phyloP scores from a whole-genome alignment of 2,329 filamentous ascomycete species.

The Fusarium musae region DNA sequence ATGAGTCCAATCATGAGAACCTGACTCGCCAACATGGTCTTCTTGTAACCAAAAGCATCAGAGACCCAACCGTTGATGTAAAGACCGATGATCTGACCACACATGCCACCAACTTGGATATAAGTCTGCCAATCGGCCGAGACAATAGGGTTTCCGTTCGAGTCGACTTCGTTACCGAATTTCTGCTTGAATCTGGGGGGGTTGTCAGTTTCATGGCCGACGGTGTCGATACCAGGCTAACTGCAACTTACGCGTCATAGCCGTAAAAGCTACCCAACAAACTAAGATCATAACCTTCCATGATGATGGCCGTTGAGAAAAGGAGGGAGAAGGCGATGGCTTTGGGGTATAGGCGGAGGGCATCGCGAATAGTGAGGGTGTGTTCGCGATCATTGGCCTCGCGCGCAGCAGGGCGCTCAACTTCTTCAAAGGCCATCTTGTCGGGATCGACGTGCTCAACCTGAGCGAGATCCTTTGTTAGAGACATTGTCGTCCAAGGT shows the following conservation, averaged over 20 bases:
- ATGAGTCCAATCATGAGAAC: constrained; percentile 55
- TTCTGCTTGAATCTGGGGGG: constrained; percentile 15
- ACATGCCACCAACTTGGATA: constrained; percentile 27
- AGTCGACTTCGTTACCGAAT: constrained; percentile 20
- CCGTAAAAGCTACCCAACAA: constrained; percentile 16
- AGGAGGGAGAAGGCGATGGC: constrained; percentile 52
- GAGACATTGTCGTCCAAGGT: constrained; percentile 3
- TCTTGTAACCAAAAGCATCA: constrained; percentile 18
- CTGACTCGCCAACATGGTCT: constrained; percentile 52
- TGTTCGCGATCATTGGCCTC: constrained; percentile 40
- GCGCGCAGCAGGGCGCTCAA: constrained; percentile 16
- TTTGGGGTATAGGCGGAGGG: constrained; percentile 53
- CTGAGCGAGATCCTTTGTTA: constrained; percentile 14
- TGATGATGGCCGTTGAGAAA: constrained; percentile 52
- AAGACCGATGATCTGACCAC: constrained; percentile 16
- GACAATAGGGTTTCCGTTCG: constrained; percentile 4
- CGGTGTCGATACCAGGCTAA: constrained; percentile 16
- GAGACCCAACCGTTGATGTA: constrained; percentile 26
- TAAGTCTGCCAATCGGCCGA: constrained; percentile 25
- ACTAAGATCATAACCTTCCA: constrained; percentile 52
- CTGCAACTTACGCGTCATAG: constrained; percentile 50
- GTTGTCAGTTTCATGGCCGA: constrained; percentile 38
- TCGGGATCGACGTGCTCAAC: constrained; percentile 20
- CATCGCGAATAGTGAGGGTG: constrained; percentile 46
- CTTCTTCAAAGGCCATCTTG: constrained; percentile 7